Base-by-base conservation (phyloP, 2,329 filamentous ascomycete genomes). In the Scytalidium lignicola region DNA sequence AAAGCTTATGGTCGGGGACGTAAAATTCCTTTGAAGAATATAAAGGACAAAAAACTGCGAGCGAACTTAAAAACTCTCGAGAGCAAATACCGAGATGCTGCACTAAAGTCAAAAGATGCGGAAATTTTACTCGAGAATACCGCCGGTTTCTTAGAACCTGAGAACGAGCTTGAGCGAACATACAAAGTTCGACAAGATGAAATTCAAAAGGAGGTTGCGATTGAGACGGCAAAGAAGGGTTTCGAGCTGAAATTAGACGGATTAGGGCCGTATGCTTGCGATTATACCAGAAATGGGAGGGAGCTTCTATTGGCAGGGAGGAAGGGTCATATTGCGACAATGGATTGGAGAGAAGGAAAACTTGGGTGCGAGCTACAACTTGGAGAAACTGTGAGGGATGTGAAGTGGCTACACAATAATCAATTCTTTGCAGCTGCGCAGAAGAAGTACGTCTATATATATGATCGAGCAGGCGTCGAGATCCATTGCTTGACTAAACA, bases 371-470 rank as follows among this genome's bases (percentile, higher is more conserved):
- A 99, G 67, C 63, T 97, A 55, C 90, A 99, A 65, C 75, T 99
- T 54, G 83, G 85, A 45, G 93, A 99, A 74, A 97, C 90, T 0
- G 79, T 97, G 12, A 78, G 92, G 46, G 92, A 96, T 69, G 86
- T 86, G 21, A 86, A 85, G 64, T 99, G 90, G 88, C 76, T 97
- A 60, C 90, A 96, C 71, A 96, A 96, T 66, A 91, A 93, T 67
- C 90, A 96, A 59, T 87, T 83, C 70, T 96, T 97, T 70, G 92
- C 92, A 0, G 90, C 96, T 12, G 90, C 93, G 41, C 92, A 99
- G 70, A 96, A 96, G 75, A 93, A 92, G 70, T 86, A 93, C 59
- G 88, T 93, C 55, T 99, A 96, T 72, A 96, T 99, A 56, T 99
- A 99, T 73, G 93, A 96, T 62, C 78, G 83, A 50, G 81, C 88